phyloP scores from a whole-genome alignment of 441 rosid genomes.

The Adansonia madagascariensis region DNA sequence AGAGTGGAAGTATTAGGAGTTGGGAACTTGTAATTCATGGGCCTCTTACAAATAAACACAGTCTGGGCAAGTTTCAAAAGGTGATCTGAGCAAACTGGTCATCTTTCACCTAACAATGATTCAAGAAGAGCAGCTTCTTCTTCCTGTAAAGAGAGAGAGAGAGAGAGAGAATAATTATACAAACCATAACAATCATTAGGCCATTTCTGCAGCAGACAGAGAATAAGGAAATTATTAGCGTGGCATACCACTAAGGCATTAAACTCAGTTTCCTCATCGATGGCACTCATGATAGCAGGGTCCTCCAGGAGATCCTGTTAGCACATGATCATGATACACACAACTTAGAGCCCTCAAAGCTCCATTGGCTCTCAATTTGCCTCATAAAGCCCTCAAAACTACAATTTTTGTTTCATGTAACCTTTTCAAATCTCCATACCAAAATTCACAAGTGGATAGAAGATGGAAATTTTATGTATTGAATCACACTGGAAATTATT shows the following conservation, averaged over 20 bases:
- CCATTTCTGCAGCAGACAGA: conserved; percentile 10
- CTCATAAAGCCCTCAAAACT: conserved; percentile 12
- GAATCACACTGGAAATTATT: neutral
- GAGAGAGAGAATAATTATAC: neutral
- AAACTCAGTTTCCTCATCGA: conserved; percentile 95
- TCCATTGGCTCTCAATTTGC: neutral
- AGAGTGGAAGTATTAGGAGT: neutral
- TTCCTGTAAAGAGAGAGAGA: conserved; percentile 53
- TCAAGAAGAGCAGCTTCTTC: conserved; percentile 90
- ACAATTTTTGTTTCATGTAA: conserved; percentile 4
- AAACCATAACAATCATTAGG: conserved; percentile 18
- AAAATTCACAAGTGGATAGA: conserved; percentile 2
- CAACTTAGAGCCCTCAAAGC: neutral
- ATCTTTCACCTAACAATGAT: conserved; percentile 75
- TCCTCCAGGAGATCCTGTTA: conserved; percentile 87
- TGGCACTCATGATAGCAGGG: conserved; percentile 68
- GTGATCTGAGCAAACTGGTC: conserved; percentile 1
- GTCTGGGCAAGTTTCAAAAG: neutral
- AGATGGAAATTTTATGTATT: neutral
- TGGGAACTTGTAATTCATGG: neutral
- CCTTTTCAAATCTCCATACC: neutral
- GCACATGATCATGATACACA: neutral
- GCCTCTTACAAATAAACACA: neutral
- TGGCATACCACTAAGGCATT: conserved; percentile 84
- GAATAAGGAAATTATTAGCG: neutral